A percentile compares a stretch with the other conserved stretches of the same genome.
Evolutionary conservation across 805 yeast species (phyloP).

Genomic region (Candida boleticola): DNA sequence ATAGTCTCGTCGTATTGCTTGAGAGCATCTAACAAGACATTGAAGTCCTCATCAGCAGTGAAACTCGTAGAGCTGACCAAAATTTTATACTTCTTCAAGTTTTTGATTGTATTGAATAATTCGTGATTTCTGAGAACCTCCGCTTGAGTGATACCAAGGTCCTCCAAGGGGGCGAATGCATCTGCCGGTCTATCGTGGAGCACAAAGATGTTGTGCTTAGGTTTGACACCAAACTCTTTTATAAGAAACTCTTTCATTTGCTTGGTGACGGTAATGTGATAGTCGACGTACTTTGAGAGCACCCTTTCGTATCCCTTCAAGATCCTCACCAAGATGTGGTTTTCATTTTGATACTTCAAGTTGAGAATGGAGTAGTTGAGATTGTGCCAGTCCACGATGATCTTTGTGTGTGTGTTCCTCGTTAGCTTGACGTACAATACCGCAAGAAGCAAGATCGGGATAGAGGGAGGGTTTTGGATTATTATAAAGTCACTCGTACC

Average conservation of each 20-base stretch:
- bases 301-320: slow-evolving; percentile 59
- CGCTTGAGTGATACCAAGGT: slow-evolving; percentile 28
- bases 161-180: slow-evolving; percentile 54
- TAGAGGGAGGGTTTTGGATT: slow-evolving; percentile 89
- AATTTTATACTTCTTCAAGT: slow-evolving; percentile 48
- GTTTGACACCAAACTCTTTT: slow-evolving; percentile 49
- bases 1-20: slow-evolving; percentile 48
- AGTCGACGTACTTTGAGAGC: slow-evolving; percentile 41
- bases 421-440: slow-evolving; percentile 50
- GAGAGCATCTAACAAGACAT: slow-evolving; percentile 65
- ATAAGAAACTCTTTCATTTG: slow-evolving; percentile 64
- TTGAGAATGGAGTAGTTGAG: slow-evolving; percentile 81
- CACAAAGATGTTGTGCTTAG: slow-evolving; percentile 48
- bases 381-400: slow-evolving; percentile 96
- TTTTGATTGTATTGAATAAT: slow-evolving; percentile 23
- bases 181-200: slow-evolving; percentile 84
- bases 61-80: slow-evolving; percentile 87
- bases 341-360: slow-evolving; percentile 51
- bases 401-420: slow-evolving; percentile 48
- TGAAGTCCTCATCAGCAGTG: slow-evolving; percentile 92
- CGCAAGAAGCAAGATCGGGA: slow-evolving; percentile 73
- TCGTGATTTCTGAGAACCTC: slow-evolving; percentile 25
- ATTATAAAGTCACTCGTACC: slow-evolving; percentile 62
- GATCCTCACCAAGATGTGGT: slow-evolving; percentile 61
- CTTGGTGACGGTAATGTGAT: slow-evolving; percentile 78